These are phyloP conservation scores for Neofusicoccum parvum DNA, from an alignment of 2,329 filamentous ascomycete species.

Conservation along the genomic window DNA sequence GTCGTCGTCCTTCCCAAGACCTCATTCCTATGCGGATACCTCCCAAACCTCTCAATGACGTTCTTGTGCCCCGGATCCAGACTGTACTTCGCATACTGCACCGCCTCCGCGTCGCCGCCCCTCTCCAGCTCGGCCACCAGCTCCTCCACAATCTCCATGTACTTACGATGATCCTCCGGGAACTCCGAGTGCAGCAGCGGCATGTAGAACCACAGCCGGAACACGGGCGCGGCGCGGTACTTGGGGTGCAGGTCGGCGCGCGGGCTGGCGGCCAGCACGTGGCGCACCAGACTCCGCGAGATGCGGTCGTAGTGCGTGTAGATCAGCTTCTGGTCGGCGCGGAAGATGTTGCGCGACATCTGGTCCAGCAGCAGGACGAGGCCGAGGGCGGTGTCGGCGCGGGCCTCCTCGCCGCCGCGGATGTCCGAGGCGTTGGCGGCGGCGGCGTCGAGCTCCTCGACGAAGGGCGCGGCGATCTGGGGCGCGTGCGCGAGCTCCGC, in stretches of 20 bases:
- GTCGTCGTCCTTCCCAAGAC: constrained; percentile 54
- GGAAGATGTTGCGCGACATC: constrained; percentile 63
- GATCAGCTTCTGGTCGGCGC: constrained; percentile 51
- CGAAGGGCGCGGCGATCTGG: constrained; percentile 39
- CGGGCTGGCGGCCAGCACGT: constrained; percentile 36
- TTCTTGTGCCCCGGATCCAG: constrained; percentile 51
- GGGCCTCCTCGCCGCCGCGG: constrained; percentile 23
- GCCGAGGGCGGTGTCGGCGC: constrained; percentile 47
- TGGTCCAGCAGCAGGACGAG: constrained; percentile 64
- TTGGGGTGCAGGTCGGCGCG: constrained; percentile 35
- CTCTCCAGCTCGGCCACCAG: constrained; percentile 38
- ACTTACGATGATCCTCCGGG: constrained; percentile 47
- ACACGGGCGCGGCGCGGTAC: constrained; percentile 36
- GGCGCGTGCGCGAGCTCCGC: constrained; percentile 28
- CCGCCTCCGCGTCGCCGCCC: constrained; percentile 32
- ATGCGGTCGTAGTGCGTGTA: constrained; percentile 62
- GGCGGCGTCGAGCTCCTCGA: constrained; percentile 33
- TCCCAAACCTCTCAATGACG: constrained; percentile 57
- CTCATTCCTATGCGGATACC: constrained; percentile 62
- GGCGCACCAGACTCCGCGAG: constrained; percentile 47
- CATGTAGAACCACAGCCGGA: constrained; percentile 61
- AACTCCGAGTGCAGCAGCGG: constrained; percentile 64
- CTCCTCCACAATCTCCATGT: constrained; percentile 35
- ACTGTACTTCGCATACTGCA: constrained; percentile 37
- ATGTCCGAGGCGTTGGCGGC: constrained; percentile 28